phyloP scores from a whole-genome alignment of 1,284 basidiomycete species.

The Leccinum subrobustum region DNA sequence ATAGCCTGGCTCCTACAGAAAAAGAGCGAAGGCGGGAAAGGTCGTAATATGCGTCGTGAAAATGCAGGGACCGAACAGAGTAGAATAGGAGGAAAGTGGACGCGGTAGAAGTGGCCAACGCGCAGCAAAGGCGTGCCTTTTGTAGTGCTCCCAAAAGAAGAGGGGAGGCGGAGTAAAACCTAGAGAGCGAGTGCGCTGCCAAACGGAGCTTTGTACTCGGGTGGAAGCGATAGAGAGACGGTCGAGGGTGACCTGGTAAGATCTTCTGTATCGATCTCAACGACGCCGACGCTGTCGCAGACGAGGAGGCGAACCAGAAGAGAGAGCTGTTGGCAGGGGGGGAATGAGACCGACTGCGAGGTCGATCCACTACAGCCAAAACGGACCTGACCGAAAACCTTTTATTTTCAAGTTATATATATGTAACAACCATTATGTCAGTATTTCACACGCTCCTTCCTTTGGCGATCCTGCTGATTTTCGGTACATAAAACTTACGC shows the following conservation, averaged over 20 bases:
- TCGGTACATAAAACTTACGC: conserved; percentile 9
- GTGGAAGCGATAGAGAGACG: conserved; percentile 11
- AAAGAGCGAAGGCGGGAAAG: conserved; percentile 37
- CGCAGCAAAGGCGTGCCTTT: conserved; percentile 92
- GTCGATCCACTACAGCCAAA: conserved; percentile 45
- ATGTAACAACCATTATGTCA: conserved; percentile 27
- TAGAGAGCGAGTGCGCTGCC: conserved; percentile 32
- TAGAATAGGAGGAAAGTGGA: conserved; percentile 32
- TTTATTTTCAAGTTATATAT: conserved; percentile 33
- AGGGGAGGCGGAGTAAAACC: conserved; percentile 34
- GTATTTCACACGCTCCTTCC: conserved; percentile 22
- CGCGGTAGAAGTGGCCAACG: conserved; percentile 64
- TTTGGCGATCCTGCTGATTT: conserved; percentile 9
- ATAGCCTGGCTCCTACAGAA: conserved; percentile 15
- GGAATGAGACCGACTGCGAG: conserved; percentile 39
- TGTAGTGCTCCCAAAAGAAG: conserved; percentile 32
- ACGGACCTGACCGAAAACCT: conserved; percentile 24
- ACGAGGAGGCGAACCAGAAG: conserved; percentile 38
- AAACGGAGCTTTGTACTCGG: conserved; percentile 22
- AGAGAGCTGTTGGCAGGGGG: conserved; percentile 31
- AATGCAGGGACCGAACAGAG: conserved; percentile 45
- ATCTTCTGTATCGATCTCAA: conserved; percentile 38
- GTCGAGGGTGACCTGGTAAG: conserved; percentile 27
- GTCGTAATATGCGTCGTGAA: conserved; percentile 51
- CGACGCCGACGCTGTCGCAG: conserved; percentile 44